phyloP scores from a whole-genome alignment of 2,329 filamentous ascomycete genomes.

The Diatrype stigma region DNA sequence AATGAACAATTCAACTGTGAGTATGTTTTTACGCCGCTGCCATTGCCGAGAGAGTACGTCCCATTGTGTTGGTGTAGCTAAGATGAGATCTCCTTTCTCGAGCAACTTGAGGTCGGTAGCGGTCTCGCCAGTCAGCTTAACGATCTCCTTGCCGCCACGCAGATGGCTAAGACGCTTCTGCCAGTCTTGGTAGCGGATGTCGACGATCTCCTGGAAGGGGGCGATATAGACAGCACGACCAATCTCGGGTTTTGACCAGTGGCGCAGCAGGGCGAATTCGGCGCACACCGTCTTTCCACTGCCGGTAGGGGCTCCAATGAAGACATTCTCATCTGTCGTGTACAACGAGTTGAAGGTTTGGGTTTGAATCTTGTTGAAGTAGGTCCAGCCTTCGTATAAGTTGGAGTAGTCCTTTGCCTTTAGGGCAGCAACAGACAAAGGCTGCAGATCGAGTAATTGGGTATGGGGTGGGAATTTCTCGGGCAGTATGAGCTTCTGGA shows the following conservation, averaged over 20 bases:
- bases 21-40: conserved; percentile 93
- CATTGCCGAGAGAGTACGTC: conserved; percentile 93
- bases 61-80: conserved; percentile 93
- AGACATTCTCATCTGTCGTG: conserved; percentile 87
- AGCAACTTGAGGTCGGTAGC: conserved; percentile 85
- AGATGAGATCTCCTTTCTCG: conserved; percentile 79
- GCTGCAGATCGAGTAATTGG: conserved; percentile 85
- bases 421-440: conserved; percentile 80
- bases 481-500: conserved; percentile 89
- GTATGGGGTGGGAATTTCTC: conserved; percentile 96
- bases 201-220: conserved; percentile 89
- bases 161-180: conserved; percentile 68
- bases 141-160: conserved; percentile 79
- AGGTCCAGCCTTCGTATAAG: conserved; percentile 77
- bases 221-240: conserved; percentile 90
- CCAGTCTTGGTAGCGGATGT: conserved; percentile 81
- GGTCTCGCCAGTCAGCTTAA: conserved; percentile 91
- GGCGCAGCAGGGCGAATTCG: conserved; percentile 84
- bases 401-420: conserved; percentile 79
- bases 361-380: conserved; percentile 97
- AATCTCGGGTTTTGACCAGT: conserved; percentile 70
- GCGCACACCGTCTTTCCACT: conserved; percentile 97
- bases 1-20: conserved; percentile 85
- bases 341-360: conserved; percentile 95
- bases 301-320: conserved; percentile 86